Evolutionary conservation across 176 grass and related monocot genomes (phyloP), one percentile per base, ranked within the genome.

Genomic region (Alopecurus myosuroides): DNA sequence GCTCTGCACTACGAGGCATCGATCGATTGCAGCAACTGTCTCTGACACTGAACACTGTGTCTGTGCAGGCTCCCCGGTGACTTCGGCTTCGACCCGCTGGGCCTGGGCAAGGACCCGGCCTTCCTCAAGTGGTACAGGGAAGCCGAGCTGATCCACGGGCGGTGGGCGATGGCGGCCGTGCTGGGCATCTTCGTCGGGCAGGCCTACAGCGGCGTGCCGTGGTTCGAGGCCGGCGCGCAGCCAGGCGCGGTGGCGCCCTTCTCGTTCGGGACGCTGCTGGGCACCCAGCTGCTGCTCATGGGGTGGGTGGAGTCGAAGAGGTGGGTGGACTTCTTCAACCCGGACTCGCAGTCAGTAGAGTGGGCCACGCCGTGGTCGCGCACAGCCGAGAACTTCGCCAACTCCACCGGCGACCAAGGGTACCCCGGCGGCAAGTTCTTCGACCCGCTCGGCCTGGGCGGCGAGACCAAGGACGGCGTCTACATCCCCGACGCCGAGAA

Each of bases 311-410:
- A 98, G 78, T 92, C 97, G 2, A 98, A 98, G 91, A 89, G 97
- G 23, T 98, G 97, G 97, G 97, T 96, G 14, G 97, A 98, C 89
- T 98, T 98, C 93, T 99, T 99, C 97, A 96, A 96, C 85, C 97
- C 88, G 49, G 93, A 99, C 76, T 99, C 97, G 28, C 97, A 99
- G 85, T 49, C 93, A 40, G 84, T 96, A 4, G 91, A 94, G 83
- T 99, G 97, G 97, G 97, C 93, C 67, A 99, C 93, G 7, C 97
- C 97, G 2, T 99, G 97, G 97, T 99, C 93, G 7, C 93, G 91
- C 81, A 94, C 93, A 4, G 74, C 93, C 60, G 93, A 96, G 48
- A 99, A 99, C 93, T 99, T 99, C 77, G 70, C 91, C 84, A 98
- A 98, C 86, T 33, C 82, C 81, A 98, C 97, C 34, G 93, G 97